Percentiles rank a stretch among this genome's conserved stretches.
These are phyloP conservation scores for Aspergillus biplanus DNA, from an alignment of 495 filamentous ascomycete species.

Conservation along the genomic window DNA sequence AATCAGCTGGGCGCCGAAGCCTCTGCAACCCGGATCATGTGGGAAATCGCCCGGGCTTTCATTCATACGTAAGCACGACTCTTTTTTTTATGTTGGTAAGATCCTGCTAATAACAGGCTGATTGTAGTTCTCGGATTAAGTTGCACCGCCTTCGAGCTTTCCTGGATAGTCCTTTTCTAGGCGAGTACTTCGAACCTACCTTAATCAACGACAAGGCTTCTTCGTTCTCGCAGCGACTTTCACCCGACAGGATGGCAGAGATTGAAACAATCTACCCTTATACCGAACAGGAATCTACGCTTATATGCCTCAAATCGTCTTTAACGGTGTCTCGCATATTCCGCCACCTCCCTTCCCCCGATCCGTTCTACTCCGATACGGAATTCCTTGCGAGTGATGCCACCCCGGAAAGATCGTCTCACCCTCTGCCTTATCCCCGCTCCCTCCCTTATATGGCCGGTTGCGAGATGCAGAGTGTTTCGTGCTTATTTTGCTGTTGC, in stretches of 20 bases:
- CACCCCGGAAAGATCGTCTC: background rate
- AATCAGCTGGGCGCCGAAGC: conserved; percentile 14
- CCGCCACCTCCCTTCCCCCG: conserved; percentile 14
- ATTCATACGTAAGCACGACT: conserved; percentile 2
- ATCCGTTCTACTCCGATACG: conserved; percentile 13
- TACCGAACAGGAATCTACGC: conserved; percentile 10
- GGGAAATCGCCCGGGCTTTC: conserved; percentile 8
- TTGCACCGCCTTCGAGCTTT: conserved; percentile 12
- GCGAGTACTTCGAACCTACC: background rate
- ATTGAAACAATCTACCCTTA: conserved; percentile 12
- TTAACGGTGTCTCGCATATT: conserved; percentile 12
- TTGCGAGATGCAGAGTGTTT: conserved; percentile 15
- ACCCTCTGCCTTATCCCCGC: conserved; percentile 1
- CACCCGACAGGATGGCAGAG: background rate
- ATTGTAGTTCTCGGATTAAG: conserved; percentile 4
- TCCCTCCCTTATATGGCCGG: conserved; percentile 12
- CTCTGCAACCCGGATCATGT: conserved; percentile 5
- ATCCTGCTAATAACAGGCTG: too few relatives aligned
- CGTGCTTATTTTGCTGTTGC: conserved; percentile 4
- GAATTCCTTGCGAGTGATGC: background rate
- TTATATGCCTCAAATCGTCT: conserved; percentile 13
- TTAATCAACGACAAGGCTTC: background rate
- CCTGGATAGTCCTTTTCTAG: conserved; percentile 1
- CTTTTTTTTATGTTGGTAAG: too few relatives aligned
- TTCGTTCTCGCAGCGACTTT: conserved; percentile 2